A percentile compares a stretch with the other conserved stretches of the same genome.
phyloP scores from a whole-genome alignment of 805 yeast genomes.

The Yarrowia osloensis region DNA sequence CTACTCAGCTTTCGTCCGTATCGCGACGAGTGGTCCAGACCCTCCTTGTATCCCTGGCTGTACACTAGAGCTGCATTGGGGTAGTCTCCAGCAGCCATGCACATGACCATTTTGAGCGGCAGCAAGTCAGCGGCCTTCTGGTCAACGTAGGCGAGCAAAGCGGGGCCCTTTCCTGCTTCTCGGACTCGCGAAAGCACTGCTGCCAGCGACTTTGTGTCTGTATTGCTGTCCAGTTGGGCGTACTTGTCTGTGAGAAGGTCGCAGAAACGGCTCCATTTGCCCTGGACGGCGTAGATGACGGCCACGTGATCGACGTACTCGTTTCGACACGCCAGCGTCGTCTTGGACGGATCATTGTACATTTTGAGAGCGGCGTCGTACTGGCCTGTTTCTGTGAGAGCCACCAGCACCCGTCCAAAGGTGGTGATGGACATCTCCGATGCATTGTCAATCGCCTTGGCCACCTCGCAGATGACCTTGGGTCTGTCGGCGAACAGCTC shows the following conservation, averaged over 20 bases:
- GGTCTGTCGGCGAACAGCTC: background rate
- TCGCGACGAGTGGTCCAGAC: background rate
- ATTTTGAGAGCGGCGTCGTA: background rate
- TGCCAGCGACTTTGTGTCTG: conserved; percentile 3
- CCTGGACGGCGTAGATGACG: background rate
- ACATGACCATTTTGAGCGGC: conserved; percentile 16
- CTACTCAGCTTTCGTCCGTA: background rate
- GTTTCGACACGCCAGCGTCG: background rate
- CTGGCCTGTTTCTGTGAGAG: conserved; percentile 3
- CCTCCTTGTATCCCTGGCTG: background rate
- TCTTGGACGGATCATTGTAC: background rate
- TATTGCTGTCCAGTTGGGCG: background rate
- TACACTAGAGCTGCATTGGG: background rate
- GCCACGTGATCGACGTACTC: conserved; percentile 21
- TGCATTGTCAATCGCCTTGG: background rate
- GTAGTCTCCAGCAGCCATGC: conserved; percentile 24
- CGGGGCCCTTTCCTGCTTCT: conserved; percentile 3
- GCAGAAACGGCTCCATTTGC: background rate
- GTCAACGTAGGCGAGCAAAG: background rate
- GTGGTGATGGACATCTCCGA: background rate
- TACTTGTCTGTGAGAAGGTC: background rate
- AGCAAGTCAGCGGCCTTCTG: background rate
- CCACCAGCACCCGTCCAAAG: conserved; percentile 16
- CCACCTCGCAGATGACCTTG: background rate
- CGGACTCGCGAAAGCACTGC: background rate